Evolutionary conservation across 495 filamentous ascomycete species (phyloP), one percentile per base, ranked within the genome.

Genomic region (Hyaloscypha bicolor): DNA sequence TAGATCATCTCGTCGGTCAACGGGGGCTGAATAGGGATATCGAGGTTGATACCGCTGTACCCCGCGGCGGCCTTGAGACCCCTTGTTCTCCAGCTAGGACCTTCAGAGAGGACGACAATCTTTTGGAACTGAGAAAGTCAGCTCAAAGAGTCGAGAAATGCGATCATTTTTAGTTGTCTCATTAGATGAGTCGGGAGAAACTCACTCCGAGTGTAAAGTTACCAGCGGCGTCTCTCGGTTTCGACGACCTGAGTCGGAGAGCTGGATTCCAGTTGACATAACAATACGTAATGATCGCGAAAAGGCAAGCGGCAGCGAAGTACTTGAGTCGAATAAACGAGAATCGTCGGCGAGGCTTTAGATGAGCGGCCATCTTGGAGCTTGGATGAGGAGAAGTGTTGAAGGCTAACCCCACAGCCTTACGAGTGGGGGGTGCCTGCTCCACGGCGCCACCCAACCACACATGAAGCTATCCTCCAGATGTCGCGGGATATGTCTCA

Each of bases 1-100:
- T 48, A 2, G 42, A 19, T 48, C 42, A 48, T 14, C 42, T 48
- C 42, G 42, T 48, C 3, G 9, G 72, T 69, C 45, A 55, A 61
- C 14, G 64, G 60, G 19, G 51, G 65, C 52, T 73, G 72, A 11
- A 64, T 42, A 37, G 72, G 72, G 33, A 73, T 61, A 6, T 66
- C 65, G 45, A 73, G 62, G 33, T 72, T 58, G 3, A 73, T 63
- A 6, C 64, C 64, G 6, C 65, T 72, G 1, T 71, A 62, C 14
- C 62, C 60, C n/a, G 72, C 72, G 12, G 72, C 72, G 4, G 72
- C 72, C 52, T 71, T 62, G 29, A 73, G 72, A 16, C 72, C 72
- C 63, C 72, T 63, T 14, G 72, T 73, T 6, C 72, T 67, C 72
- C 42, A 48, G 42, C 42, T 48, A 14, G 42, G 42, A 19, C 42